Conservation (phyloP, 2,329 filamentous ascomycete genomes). For the Dothidotthia symphoricarpi region DNA sequence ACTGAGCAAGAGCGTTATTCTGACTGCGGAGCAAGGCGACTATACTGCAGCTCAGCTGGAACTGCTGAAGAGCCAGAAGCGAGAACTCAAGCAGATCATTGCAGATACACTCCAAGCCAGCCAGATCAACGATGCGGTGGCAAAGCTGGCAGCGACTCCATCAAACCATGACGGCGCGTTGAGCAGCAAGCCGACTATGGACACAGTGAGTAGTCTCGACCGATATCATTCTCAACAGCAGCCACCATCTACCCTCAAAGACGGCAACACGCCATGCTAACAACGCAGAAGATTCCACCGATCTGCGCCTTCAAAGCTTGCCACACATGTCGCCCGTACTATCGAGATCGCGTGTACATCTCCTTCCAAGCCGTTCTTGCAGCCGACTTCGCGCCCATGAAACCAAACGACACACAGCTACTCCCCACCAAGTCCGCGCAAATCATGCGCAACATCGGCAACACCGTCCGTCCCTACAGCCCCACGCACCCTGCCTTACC, state of each 20-base stretch:
- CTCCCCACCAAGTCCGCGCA: slow-evolving; percentile 41
- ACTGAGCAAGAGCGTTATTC: slow-evolving; percentile 37
- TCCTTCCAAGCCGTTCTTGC: slow-evolving; percentile 47
- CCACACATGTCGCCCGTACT: slow-evolving; percentile 52
- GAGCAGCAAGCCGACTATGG: slow-evolving; percentile 11
- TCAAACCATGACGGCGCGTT: slow-evolving; percentile 23
- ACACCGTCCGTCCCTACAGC: slow-evolving; percentile 4
- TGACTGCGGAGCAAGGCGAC: slow-evolving; percentile 32
- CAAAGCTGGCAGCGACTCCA: slow-evolving; percentile 12
- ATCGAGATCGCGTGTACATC: slow-evolving; percentile 47
- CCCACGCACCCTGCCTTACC: slow-evolving; percentile 10
- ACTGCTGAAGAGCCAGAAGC: slow-evolving; percentile 34
- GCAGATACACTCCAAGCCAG: slow-evolving; percentile 18
- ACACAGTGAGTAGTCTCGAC: slow-evolving; percentile 12
- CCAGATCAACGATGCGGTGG: slow-evolving; percentile 18
- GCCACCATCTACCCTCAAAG: background rate
- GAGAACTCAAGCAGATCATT: slow-evolving; percentile 30
- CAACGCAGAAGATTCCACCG: slow-evolving; percentile 1
- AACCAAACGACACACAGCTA: slow-evolving; percentile 24
- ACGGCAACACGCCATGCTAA: slow-evolving; percentile 2
- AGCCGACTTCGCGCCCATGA: slow-evolving; percentile 37
- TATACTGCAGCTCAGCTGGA: slow-evolving; percentile 36
- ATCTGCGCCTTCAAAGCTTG: slow-evolving; percentile 50
- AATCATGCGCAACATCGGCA: slow-evolving; percentile 23
- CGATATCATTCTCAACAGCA: background rate